These are phyloP conservation scores for Stephania yunnanensis DNA, from an alignment of 164 flowering plant genomes.

Conservation along the genomic window DNA sequence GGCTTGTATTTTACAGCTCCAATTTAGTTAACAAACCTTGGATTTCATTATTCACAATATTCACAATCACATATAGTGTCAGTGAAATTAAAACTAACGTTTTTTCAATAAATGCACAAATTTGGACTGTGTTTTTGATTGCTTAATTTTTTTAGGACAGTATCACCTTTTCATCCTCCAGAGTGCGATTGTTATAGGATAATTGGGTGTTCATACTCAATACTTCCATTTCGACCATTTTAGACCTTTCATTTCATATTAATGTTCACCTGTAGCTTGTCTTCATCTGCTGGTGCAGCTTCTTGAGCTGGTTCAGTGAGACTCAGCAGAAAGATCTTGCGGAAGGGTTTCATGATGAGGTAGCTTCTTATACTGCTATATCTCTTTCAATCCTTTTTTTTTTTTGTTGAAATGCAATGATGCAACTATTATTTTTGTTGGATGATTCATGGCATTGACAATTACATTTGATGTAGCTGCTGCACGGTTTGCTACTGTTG, in stretches of 20 bases:
- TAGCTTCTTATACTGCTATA: slow-evolving; percentile 14
- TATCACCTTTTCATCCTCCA: not conserved
- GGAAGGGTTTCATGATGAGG: slow-evolving; percentile 66
- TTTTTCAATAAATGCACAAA: not conserved
- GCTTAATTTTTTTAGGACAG: not conserved
- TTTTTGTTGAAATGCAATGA: not conserved
- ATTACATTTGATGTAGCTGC: too few relatives aligned
- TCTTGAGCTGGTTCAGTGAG: slow-evolving; percentile 73
- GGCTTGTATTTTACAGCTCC: too few relatives aligned
- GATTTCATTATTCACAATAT: too few relatives aligned
- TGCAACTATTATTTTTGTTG: not conserved
- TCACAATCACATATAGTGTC: too few relatives aligned
- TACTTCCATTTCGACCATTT: not conserved
- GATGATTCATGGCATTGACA: not conserved
- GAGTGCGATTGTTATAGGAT: not conserved
- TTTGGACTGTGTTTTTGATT: not conserved
- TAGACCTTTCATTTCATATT: not conserved
- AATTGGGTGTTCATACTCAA: not conserved
- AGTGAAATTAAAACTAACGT: not conserved
- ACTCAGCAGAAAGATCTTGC: slow-evolving; percentile 30
- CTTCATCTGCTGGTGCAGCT: slow-evolving; percentile 29
- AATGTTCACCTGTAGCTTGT: not conserved
- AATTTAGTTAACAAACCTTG: too few relatives aligned
- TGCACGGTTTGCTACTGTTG: not conserved
- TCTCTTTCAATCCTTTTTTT: not conserved